Conservation (phyloP, 257 asterid genomes). For the Solanum infundibuliforme region DNA sequence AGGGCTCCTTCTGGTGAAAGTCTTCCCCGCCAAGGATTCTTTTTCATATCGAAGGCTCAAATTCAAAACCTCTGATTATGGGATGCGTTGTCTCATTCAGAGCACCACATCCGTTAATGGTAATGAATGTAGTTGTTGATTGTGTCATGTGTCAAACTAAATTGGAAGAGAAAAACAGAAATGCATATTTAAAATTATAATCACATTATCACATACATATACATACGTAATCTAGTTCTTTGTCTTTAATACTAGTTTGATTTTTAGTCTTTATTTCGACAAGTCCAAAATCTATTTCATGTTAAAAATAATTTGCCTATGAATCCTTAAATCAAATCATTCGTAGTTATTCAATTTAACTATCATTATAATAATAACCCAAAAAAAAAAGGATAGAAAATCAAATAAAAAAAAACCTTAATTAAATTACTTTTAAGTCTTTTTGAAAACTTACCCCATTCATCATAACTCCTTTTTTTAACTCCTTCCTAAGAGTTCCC, state of each 20-base stretch:
- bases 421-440: background rate
- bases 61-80: no score
- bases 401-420: background rate
- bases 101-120: background rate
- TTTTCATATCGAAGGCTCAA: no score
- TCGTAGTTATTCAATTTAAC: background rate
- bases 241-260: background rate
- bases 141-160: background rate
- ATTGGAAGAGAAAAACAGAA: background rate
- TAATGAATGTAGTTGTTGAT: background rate
- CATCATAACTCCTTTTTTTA: background rate
- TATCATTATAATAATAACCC: background rate
- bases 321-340: background rate
- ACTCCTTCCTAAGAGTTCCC: no score
- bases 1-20: no score
- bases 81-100: fast-evolving
- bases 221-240: background rate
- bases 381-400: background rate
- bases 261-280: background rate
- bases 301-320: background rate
- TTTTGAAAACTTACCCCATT: background rate
- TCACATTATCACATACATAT: background rate
- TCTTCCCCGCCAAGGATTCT: fast-evolving
- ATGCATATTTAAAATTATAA: background rate
- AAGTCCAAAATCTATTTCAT: background rate